Base-by-base conservation (phyloP, 768 basidiomycete genomes). In the Tylopilus sp. region DNA sequence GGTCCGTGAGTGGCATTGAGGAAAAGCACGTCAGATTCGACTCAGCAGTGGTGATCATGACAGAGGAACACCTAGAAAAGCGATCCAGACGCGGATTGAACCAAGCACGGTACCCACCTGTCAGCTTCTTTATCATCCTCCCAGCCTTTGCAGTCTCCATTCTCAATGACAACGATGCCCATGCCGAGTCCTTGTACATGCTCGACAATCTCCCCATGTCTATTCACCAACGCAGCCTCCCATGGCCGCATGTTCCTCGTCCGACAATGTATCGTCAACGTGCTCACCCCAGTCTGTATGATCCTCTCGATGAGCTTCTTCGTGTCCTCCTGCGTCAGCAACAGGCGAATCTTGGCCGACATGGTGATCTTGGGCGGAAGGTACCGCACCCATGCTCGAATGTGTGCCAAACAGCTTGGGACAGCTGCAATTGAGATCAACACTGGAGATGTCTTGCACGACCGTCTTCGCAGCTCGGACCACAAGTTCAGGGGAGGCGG, bases 361-460 rank as follows among this genome's bases (percentile, higher is more conserved):
- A 99, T 85, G 0, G 90, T 85, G 45, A 97, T 83, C 52, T 88
- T 80, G 6, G 82, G 78, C 0, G 86, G 85, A 71, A 94, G 79
- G 30, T 79, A 81, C 40, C 68, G 97, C 95, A 9, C 97, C 97
- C 95, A 98, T 98, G 0, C 97, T 95, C 0, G 86, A 72, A 58
- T 90, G 87, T 0, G 91, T 93, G 20, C 93, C 95, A 70, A 98
- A 98, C 0, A 94, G 90, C 61, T 95, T 95, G 0, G 95, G 95
- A 64, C 95, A 99, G 0, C 95, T 95, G 64, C 97, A 98, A 68
- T 98, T 98, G 53, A 99, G 85, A 67, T 98, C 97, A 60, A 99
- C 78, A 18, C 95, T 97, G 0, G 94, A 85, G 26, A 99, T 84
- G 62, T 99, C 97, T 30, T 88, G 73, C 71, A 85, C 78, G 35